Evolutionary conservation across 495 filamentous ascomycete species (phyloP), one percentile per base, ranked within the genome.

Genomic region (Podospora didyma): DNA sequence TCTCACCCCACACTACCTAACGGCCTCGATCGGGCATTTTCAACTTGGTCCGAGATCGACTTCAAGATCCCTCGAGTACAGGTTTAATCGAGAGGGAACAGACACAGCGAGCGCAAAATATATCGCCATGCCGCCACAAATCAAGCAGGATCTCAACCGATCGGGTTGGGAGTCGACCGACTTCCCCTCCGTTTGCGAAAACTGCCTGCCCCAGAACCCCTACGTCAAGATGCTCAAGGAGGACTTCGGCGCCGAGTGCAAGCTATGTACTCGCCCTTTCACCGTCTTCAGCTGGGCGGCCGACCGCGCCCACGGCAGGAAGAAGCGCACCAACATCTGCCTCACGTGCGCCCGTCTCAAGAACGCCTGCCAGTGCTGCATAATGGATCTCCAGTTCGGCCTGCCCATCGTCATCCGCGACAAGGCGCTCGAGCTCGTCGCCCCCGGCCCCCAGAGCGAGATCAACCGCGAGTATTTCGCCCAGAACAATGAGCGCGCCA

Each of bases 151-250:
- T 66, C 81, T 97, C 26, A 98, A 98, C 76, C 85, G 95, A 47
- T 92, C 92, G 2, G 94, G 94, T 31, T 95, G 90, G 89, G 94
- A 98, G 73, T 86, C 88, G 31, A 96, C 94, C 22, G 92, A 89
- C 75, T 87, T 87, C 68, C 85, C 83, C 31, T 84, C 82, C 4
- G 79, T 87, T 39, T 86, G 81, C 70, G 81, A 83, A 60, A 78
- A 75, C 68, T 98, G 95, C 69, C 85, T 98, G 5, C 93, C 94
- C 35, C 90, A 95, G 55, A 97, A 97, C 67, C 94, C 92, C 5
- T 97, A 96, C 71, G 94, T 98, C 44, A 93, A 97, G 71, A 97
- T 98, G 92, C 79, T 97, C 46, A 98, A 98, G 70, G 89, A 96
- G 68, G 92, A 97, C 69, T 81, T 90, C 59, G 94, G 92, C 60